Base-by-base conservation (phyloP, 352 stramenopile genomes). In the Phytopythium montanum region DNA sequence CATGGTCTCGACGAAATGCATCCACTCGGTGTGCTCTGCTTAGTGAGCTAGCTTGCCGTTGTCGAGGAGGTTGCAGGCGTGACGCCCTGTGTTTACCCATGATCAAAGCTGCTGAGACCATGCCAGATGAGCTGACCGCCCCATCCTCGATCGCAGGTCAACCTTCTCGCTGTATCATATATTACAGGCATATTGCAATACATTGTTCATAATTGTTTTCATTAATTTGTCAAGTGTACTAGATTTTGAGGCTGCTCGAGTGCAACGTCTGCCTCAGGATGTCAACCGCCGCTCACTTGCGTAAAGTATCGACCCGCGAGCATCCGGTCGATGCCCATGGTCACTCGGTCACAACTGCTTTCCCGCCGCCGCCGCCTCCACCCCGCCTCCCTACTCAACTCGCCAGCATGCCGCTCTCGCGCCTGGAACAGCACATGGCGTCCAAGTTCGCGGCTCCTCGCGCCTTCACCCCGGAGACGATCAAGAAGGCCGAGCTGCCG, bases 381-480 rank as follows among this genome's bases (percentile, higher is more conserved):
- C 31, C 33, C 10, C 2, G 0, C 33, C 14, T 12, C 33, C 9
- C 33, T 38, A 38, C 41, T 26, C 41, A 48, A 38, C 9, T 48
- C 10, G 41, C 41, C 19, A 18, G 23, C 44, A 75, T 72, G 68
- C 12, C 21, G 14, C 34, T 64, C 31, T 64, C 58, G 39, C 66
- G 75, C 34, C 49, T 81, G 36, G 69, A 79, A 55, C 66, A 71
- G 61, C 76, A 86, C 62, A 68, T 79, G 57, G 38, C 56, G 59
- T 74, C 73, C 55, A 70, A 79, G 46, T 73, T 70, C 48, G 62
- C 76, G 2, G 62, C 66, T 2, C n/a, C 21, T 12, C 60, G 56
- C 44, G 69, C 51, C 34, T 85, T 70, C 63, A 67, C 67, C 2
- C 28, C 52, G 4, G 62, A 71, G 48, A 65, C 59, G 10, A 64